Evolutionary conservation across 495 filamentous ascomycete species (phyloP).

Genomic region (Staphylotrichum longicolle): DNA sequence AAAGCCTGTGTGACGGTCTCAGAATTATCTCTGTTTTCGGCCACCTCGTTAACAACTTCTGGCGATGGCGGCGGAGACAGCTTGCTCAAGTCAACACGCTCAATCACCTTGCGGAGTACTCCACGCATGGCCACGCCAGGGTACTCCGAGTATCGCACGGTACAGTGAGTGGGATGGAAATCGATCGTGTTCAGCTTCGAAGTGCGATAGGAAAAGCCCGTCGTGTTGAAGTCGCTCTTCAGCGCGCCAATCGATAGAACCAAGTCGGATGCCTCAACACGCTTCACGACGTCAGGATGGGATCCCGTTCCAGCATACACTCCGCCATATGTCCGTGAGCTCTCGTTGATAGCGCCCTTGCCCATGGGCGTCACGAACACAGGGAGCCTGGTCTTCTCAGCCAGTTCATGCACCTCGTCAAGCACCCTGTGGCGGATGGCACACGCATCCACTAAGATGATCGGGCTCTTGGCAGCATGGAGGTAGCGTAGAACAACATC

Average conservation of each 20-base stretch:
- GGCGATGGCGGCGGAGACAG: constrained; percentile 48
- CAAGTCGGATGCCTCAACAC: constrained; percentile 77
- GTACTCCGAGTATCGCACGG: constrained; percentile 78
- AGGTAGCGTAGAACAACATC: constrained; percentile 75
- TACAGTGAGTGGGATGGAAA: constrained; percentile 75
- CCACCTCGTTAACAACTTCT: constrained; percentile 55
- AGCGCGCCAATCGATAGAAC: constrained; percentile 81
- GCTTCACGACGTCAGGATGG: constrained; percentile 63
- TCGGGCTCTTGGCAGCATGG: constrained; percentile 68
- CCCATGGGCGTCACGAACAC: constrained; percentile 91
- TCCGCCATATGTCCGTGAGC: constrained; percentile 70
- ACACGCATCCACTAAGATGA: too few relatives aligned
- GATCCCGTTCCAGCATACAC: constrained; percentile 83
- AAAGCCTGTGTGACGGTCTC: constrained; percentile 73
- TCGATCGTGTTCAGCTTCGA: constrained; percentile 82
- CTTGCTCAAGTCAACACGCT: constrained; percentile 57
- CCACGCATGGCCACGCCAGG: constrained; percentile 81
- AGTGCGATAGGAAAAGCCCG: constrained; percentile 82
- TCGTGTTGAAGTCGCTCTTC: constrained; percentile 84
- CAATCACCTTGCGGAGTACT: constrained; percentile 70
- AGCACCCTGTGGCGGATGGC: constrained; percentile 73
- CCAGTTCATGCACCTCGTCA: constrained; percentile 70
- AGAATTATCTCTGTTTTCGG: constrained; percentile 49
- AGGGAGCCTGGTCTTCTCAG: constrained; percentile 72
- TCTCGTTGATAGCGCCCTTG: constrained; percentile 83